Percentiles rank a stretch among this genome's conserved stretches.
phyloP scores from a whole-genome alignment of 768 basidiomycete species.

The Suillus discolor region DNA sequence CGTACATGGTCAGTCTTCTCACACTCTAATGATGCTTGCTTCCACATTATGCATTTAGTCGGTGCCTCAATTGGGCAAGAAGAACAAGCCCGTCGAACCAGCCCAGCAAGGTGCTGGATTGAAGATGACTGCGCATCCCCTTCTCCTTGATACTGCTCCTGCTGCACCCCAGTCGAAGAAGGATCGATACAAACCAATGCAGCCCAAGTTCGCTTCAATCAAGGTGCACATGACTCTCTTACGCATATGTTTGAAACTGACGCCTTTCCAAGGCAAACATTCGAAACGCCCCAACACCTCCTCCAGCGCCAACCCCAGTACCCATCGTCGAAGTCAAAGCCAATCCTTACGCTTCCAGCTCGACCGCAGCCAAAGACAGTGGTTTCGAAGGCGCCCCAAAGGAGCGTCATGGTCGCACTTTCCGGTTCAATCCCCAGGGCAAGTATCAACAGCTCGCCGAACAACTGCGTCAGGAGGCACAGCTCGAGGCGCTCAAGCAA shows the following conservation, averaged over 20 bases:
- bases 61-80: conserved; percentile 54
- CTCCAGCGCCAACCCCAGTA: conserved; percentile 37
- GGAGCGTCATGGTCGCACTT: conserved; percentile 66
- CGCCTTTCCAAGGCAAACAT: conserved; percentile 61
- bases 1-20: conserved; percentile 72
- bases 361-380: conserved; percentile 51
- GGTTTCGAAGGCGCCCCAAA: conserved; percentile 75
- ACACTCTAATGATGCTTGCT: neutral
- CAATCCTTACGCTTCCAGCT: conserved; percentile 77
- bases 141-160: conserved; percentile 67
- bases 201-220: conserved; percentile 97
- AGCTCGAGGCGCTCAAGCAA: conserved; percentile 90
- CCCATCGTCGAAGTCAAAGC: conserved; percentile 46
- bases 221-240: conserved; percentile 50
- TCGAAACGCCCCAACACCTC: conserved; percentile 72
- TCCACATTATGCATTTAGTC: conserved; percentile 39
- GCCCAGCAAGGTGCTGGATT: conserved; percentile 80
- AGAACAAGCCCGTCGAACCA: conserved; percentile 58
- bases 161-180: conserved; percentile 73
- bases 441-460: conserved; percentile 81
- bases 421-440: conserved; percentile 92
- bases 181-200: conserved; percentile 97
- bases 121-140: conserved; percentile 89
- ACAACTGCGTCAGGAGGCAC: conserved; percentile 70
- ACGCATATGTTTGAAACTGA: conserved; percentile 10